Evolutionary conservation across 2,329 filamentous ascomycete species (phyloP), one percentile per base, ranked within the genome.

Genomic region (Shiraia bambusicola): DNA sequence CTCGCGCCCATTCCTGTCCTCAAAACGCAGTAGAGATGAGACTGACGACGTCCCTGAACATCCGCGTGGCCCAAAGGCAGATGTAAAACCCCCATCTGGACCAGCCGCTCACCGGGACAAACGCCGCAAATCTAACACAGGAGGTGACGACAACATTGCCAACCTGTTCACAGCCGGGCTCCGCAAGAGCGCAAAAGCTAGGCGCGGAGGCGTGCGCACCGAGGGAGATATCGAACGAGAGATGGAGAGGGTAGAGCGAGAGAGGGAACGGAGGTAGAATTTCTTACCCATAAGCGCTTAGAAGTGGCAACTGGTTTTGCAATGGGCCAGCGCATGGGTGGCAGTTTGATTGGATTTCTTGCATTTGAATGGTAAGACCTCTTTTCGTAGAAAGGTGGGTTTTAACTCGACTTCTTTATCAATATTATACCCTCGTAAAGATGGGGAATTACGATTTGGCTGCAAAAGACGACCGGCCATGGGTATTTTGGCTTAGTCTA

Each of bases 221-320:
- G 65, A 67, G 29, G 61, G 63, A 2, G 61, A 63, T 34, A 57
- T 53, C 8, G 63, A 64, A 47, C 35, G 57, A 28, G 63, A 66
- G 22, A 50, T 66, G 53, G 57, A 64, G 51, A 49, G 60, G 29
- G 50, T 54, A 3, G 64, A 67, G 43, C 38, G 62, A 36, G 64
- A 67, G 38, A 48, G 64, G 29, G 60, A 63, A 17, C 42, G 54
- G 24, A 35, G 59, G 27, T 54, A 45, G 30, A 34, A 34, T 11
- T 15, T 28, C 26, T 16, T 32, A 41, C 16, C 15, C 31, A 13
- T n/a, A 5, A 14, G 28, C 33, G 28, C 19, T 19, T 13, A 28
- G 27, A 25, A 13, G 28, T n/a, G 34, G 12, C 2, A 25, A 26
- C 6, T 26, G 19, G 27, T 25, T n/a, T 22, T 10, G 16, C 13